A percentile compares a stretch with the other conserved stretches of the same genome.
These are phyloP conservation scores for Lepidium didymum DNA, from an alignment of 345 rosid species.

Conservation along the genomic window DNA sequence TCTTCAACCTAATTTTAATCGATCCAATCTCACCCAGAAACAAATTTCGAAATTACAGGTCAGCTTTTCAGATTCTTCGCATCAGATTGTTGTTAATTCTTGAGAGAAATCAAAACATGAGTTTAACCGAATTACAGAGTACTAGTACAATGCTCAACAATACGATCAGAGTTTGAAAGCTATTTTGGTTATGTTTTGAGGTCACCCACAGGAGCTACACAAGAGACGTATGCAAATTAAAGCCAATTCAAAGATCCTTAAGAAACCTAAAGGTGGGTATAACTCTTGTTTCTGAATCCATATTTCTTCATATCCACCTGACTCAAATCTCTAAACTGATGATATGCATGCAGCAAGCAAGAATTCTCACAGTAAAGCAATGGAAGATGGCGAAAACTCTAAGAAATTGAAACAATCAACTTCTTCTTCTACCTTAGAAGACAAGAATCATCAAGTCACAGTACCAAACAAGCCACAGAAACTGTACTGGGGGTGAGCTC, in stretches of 20 bases:
- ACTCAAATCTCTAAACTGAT: background rate
- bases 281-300: background rate
- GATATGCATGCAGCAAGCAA: conserved; percentile 19
- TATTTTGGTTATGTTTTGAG: background rate
- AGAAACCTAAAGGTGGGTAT: conserved; percentile 49
- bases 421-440: conserved; percentile 7
- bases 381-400: conserved; percentile 6
- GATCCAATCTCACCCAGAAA: conserved; percentile 31
- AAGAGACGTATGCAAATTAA: conserved; percentile 61
- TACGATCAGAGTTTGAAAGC: background rate
- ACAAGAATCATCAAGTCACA: background rate
- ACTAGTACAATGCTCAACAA: background rate
- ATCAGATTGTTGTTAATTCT: background rate
- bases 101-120: no score
- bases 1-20: conserved; percentile 39
- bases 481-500: conserved; percentile 61
- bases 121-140: background rate
- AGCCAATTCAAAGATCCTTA: conserved; percentile 36
- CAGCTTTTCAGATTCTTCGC: background rate
- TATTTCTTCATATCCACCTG: background rate
- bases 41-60: conserved; percentile 61
- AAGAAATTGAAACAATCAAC: background rate
- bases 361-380: background rate
- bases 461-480: conserved; percentile 43
- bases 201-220: conserved; percentile 52